phyloP scores from a whole-genome alignment of 495 filamentous ascomycete species.

The Parachaetomium inaequale region DNA sequence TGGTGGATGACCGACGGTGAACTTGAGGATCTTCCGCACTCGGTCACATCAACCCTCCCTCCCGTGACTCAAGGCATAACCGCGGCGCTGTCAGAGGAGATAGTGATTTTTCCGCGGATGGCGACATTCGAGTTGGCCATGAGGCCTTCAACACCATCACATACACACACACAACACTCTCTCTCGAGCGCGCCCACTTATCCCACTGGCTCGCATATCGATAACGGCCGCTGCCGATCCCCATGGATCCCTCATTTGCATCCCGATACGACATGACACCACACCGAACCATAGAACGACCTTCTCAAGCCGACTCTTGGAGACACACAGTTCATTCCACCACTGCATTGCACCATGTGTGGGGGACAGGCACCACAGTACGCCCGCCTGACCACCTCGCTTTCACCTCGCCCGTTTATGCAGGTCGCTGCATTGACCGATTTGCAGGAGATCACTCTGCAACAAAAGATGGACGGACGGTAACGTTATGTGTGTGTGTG shows the following conservation, averaged over 20 bases:
- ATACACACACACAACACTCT: no score
- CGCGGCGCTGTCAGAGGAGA: background rate
- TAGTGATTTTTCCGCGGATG: background rate
- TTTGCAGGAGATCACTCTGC: no score
- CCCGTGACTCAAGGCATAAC: background rate
- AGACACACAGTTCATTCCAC: background rate
- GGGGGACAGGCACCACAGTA: background rate
- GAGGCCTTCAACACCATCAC: no score
- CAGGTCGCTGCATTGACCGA: no score
- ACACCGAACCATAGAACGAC: background rate
- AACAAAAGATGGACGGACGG: no score
- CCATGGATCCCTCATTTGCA: background rate
- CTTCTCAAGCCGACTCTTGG: background rate
- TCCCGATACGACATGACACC: background rate
- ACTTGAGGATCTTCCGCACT: background rate
- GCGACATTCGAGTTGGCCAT: background rate
- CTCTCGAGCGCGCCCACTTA: background rate
- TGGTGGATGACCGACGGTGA: slow-evolving; percentile 3
- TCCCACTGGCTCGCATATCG: background rate
- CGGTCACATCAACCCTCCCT: slow-evolving; percentile 2
- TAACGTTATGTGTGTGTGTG: no score
- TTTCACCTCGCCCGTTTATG: background rate
- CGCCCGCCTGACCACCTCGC: background rate
- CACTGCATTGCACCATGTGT: background rate
- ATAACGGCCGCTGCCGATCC: slow-evolving; percentile 1